Base-by-base conservation (phyloP, 305 asterid species). In the Fraxinus sp. region DNA sequence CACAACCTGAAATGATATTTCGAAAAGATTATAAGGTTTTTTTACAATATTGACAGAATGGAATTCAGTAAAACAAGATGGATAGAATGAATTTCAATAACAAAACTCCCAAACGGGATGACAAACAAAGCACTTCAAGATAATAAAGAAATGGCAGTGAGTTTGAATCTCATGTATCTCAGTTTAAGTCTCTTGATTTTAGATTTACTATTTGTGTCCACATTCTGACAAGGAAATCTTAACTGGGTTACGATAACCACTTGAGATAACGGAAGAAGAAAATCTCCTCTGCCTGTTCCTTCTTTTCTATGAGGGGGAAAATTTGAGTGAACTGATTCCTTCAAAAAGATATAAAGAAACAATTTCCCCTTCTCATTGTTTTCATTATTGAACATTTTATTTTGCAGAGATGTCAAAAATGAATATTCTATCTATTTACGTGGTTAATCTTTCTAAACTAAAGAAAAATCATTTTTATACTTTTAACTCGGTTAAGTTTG, bases 1-100 rank as follows among this genome's bases (percentile, higher is more conserved):
- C 84, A 96, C 90, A 86, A 96, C 96, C 99, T 96, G 93, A 82
- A 87, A 77, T 62, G 68, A 73, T 20, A 28, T 62, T 62, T 30
- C 43, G 35, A 82, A 82, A 22, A 70, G 11, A 71, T 71, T 71
- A 80, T 79, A 16, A 62, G 20, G 72, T 36, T 43, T 49, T 43
- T 68, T 59, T 33, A 70, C 41, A 70, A 30, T 30, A 30, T 30
- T 70, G 75, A 70, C 75, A 71, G 37, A 32, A 71, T 32, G 41
- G 41, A 71, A 4, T 71, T 32, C 76, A 32, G 76, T 71, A 55
- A 77, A n/a, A 7, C 32, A 77, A 41, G 70, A 82, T 5, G 16
- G 33, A 13, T 71, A 14, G 76, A 71, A 13, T 13, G 39, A 71
- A 71, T 4, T 30, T 28, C 41, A 32, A 32, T 14, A 52, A 55